Evolutionary conservation across 2,329 filamentous ascomycete species (phyloP).

Genomic region (Clarireedia sp.): DNA sequence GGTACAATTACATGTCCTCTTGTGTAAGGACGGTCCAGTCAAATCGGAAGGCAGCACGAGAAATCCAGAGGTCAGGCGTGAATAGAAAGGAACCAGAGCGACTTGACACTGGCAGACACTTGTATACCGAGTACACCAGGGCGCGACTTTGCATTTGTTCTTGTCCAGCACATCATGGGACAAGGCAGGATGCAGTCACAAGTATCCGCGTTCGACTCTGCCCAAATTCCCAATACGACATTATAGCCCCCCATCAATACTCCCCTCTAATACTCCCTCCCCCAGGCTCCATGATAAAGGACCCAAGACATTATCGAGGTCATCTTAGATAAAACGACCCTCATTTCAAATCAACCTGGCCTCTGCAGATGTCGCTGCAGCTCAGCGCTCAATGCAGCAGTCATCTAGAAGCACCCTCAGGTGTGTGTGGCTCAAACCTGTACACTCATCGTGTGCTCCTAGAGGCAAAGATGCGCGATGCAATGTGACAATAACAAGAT

Average conservation of each 20-base stretch:
- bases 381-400: background rate
- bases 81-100: background rate
- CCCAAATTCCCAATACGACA: background rate
- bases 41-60: no score
- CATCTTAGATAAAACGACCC: background rate
- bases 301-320: background rate
- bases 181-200: no score
- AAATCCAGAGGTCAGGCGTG: no score
- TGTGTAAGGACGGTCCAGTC: no score
- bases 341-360: background rate
- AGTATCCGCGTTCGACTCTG: no score
- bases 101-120: background rate
- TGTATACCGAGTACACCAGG: background rate
- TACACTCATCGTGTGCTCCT: background rate
- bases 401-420: background rate
- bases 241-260: no score
- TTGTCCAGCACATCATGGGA: background rate
- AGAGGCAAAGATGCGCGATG: background rate
- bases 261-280: background rate
- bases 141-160: background rate
- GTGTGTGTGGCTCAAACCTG: no score
- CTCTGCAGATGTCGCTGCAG: no score
- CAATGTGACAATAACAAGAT: no score
- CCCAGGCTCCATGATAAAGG: background rate
- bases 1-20: no score